Conservation (phyloP, 352 stramenopile genomes). For the Globisporangium paroecandrum region DNA sequence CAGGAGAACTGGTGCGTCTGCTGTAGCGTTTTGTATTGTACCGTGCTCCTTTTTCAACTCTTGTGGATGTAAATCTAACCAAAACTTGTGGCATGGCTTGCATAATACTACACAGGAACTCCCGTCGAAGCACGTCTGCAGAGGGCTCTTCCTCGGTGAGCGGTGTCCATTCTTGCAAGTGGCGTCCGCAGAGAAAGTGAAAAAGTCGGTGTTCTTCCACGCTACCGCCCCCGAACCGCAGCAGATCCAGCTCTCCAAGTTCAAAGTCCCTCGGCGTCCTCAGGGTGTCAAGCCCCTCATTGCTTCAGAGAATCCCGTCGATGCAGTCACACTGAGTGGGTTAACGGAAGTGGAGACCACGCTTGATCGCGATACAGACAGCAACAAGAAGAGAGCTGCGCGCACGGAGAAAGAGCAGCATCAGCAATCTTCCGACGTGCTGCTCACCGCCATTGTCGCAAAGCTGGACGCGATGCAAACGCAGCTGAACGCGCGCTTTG, state of each 20-base stretch:
- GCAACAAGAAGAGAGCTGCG: neutral
- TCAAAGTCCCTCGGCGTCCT: constrained; percentile 39
- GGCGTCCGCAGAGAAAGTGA: constrained; percentile 46
- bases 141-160: constrained; percentile 36
- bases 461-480: constrained; percentile 40
- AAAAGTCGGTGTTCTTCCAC: constrained; percentile 45
- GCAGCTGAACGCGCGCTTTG: constrained; percentile 52
- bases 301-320: neutral
- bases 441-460: constrained; percentile 23
- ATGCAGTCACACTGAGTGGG: neutral
- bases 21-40: too few relatives aligned
- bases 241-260: constrained; percentile 42
- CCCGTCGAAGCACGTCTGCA: constrained; percentile 37
- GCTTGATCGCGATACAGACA: neutral
- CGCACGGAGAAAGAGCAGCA: constrained; percentile 19
- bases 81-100: neutral
- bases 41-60: too few relatives aligned
- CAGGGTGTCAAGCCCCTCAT: neutral
- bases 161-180: constrained; percentile 51
- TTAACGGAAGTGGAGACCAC: neutral
- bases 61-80: neutral
- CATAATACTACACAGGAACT: constrained; percentile 30
- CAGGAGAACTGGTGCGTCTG: constrained; percentile 38
- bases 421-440: neutral
- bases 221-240: constrained; percentile 28